Conservation (phyloP, 2,329 filamentous ascomycete species). For the Pestalotiopsis sp. region DNA sequence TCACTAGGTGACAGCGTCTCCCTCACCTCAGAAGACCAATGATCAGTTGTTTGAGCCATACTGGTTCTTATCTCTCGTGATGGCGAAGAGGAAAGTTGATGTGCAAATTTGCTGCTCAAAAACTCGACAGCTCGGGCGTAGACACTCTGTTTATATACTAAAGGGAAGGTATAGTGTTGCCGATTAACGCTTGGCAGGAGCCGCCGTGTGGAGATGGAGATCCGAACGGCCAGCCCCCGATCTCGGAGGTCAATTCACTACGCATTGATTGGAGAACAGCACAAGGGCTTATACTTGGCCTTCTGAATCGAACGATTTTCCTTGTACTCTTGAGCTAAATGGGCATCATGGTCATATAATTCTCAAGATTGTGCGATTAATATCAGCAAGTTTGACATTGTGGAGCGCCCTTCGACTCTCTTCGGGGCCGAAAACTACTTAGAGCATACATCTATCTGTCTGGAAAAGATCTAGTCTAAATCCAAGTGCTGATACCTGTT, state of each 20-base stretch:
- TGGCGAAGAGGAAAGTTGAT: background rate
- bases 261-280: background rate
- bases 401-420: background rate
- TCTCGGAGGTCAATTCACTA: background rate
- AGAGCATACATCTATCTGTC: background rate
- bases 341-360: background rate
- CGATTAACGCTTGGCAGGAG: background rate
- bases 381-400: background rate
- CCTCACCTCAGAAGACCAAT: slow-evolving; percentile 44
- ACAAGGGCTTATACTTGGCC: background rate
- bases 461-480: slow-evolving; percentile 37
- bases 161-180: background rate
- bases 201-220: background rate
- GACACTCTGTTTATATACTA: slow-evolving; percentile 13
- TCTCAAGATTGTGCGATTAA: background rate
- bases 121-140: background rate
- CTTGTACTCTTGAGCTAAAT: background rate
- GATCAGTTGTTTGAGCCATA: slow-evolving; percentile 34
- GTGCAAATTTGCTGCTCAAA: background rate
- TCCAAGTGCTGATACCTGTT: slow-evolving; percentile 56
- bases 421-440: background rate
- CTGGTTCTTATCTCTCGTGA: slow-evolving; percentile 12
- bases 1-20: background rate
- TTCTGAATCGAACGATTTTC: background rate
- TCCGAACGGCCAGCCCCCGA: background rate